Evolutionary conservation across 2,329 filamentous ascomycete genomes (phyloP).

Genomic region (Thielaviopsis populi): DNA sequence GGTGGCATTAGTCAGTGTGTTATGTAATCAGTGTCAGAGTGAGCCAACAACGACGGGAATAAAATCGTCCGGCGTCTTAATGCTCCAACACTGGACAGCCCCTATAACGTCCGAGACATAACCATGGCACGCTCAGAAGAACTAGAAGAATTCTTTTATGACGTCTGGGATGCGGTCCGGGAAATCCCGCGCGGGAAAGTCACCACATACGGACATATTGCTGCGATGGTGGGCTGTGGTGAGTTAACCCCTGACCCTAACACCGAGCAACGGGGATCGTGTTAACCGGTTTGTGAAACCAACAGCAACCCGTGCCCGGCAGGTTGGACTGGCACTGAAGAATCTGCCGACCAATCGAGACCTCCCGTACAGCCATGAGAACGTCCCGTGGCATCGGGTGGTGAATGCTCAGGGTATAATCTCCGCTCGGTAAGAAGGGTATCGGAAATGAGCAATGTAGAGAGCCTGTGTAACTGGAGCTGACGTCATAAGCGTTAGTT

Average conservation of each 20-base stretch:
- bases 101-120: no score
- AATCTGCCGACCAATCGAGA: conserved; percentile 49
- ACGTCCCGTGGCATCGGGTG: conserved; percentile 89
- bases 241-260: conserved; percentile 23
- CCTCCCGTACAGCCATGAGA: conserved; percentile 51
- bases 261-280: background rate
- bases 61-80: background rate
- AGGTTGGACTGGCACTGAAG: conserved; percentile 84
- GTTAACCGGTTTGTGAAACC: background rate
- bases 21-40: no score
- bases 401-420: conserved; percentile 79
- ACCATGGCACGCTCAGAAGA: conserved; percentile 58
- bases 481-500: conserved; percentile 24
- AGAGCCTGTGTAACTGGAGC: background rate
- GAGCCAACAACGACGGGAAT: background rate
- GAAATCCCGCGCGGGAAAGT: conserved; percentile 73
- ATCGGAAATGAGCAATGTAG: conserved; percentile 38
- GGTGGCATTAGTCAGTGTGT: background rate
- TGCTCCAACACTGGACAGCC: no score
- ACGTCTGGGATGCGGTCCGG: conserved; percentile 72
- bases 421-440: conserved; percentile 56
- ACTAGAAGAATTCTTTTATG: conserved; percentile 55
- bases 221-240: conserved; percentile 58
- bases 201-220: conserved; percentile 77
- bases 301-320: conserved; percentile 55